Percentiles rank a stretch among this genome's conserved stretches.
Evolutionary conservation across 73 alveolate genomes (phyloP).

Genomic region (Paramecium caudatum): DNA sequence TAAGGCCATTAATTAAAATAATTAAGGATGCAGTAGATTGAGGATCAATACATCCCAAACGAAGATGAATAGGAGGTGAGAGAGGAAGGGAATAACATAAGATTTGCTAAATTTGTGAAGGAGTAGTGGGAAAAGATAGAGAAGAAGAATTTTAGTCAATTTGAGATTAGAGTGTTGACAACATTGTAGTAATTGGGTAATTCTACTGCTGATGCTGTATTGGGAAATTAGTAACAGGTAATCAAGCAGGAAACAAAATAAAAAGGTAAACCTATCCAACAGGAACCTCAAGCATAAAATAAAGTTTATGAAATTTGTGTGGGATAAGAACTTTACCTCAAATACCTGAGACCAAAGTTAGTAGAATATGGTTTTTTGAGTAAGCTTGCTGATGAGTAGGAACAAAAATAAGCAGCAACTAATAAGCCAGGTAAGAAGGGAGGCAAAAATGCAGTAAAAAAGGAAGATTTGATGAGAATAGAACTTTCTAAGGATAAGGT

Average conservation of each 20-base stretch:
- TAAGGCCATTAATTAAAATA: slow-evolving; percentile 10
- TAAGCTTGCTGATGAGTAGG: slow-evolving; percentile 44
- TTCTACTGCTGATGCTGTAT: neutral
- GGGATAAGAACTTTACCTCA: slow-evolving; percentile 15
- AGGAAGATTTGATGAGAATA: slow-evolving; percentile 46
- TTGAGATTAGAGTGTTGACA: slow-evolving; percentile 44
- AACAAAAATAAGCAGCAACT: neutral
- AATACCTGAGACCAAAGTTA: slow-evolving; percentile 25
- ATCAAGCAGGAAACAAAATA: neutral
- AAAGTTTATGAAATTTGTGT: slow-evolving; percentile 42
- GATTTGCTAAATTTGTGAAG: slow-evolving; percentile 39
- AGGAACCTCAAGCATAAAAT: neutral
- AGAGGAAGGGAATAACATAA: neutral
- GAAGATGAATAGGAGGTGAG: neutral
- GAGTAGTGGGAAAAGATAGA: slow-evolving; percentile 47
- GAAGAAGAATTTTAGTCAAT: slow-evolving; percentile 51
- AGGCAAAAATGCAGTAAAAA: slow-evolving; percentile 47
- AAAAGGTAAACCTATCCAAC: neutral
- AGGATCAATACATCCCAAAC: slow-evolving; percentile 14
- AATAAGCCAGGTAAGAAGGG: slow-evolving; percentile 45
- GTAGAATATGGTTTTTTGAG: slow-evolving; percentile 48
- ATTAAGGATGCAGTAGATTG: neutral
- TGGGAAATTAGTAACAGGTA: slow-evolving; percentile 10
- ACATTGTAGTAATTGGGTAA: slow-evolving; percentile 19
- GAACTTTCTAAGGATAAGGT: slow-evolving; percentile 39